Evolutionary conservation across 768 basidiomycete genomes (phyloP).

Genomic region (Agrocybe pediades): DNA sequence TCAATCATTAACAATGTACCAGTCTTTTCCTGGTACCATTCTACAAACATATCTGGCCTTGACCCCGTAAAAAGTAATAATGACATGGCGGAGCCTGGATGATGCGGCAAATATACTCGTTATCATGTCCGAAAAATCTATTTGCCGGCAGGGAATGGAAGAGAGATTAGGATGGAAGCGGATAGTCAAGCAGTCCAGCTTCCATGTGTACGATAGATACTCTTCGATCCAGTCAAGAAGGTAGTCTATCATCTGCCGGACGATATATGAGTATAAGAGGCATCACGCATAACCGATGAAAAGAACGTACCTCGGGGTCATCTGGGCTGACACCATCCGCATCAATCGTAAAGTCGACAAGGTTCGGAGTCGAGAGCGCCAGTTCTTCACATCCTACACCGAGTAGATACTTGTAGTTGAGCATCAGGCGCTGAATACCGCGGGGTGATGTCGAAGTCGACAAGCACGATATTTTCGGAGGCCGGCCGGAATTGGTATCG

Average conservation of each 20-base stretch:
- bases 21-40: conserved; percentile 19
- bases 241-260: conserved; percentile 20
- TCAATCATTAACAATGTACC: conserved; percentile 24
- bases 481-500: background rate
- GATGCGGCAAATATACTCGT: conserved; percentile 25
- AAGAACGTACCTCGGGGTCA: conserved; percentile 16
- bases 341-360: conserved; percentile 19
- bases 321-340: conserved; percentile 21
- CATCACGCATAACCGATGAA: background rate
- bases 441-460: conserved; percentile 14
- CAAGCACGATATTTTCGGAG: conserved; percentile 17
- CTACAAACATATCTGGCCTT: conserved; percentile 26
- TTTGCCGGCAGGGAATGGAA: conserved; percentile 18
- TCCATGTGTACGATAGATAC: conserved; percentile 17
- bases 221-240: conserved; percentile 24
- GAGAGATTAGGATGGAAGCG: conserved; percentile 22
- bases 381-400: conserved; percentile 13
- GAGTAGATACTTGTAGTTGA: conserved; percentile 19
- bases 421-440: conserved; percentile 21
- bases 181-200: conserved; percentile 19
- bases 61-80: conserved; percentile 20
- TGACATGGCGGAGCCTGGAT: conserved; percentile 14
- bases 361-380: conserved; percentile 14
- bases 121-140: conserved; percentile 27
- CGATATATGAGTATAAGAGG: background rate